Percentiles rank a stretch among this genome's conserved stretches.
phyloP scores from a whole-genome alignment of 148 eudicot species.

The Nyssa sinensis region DNA sequence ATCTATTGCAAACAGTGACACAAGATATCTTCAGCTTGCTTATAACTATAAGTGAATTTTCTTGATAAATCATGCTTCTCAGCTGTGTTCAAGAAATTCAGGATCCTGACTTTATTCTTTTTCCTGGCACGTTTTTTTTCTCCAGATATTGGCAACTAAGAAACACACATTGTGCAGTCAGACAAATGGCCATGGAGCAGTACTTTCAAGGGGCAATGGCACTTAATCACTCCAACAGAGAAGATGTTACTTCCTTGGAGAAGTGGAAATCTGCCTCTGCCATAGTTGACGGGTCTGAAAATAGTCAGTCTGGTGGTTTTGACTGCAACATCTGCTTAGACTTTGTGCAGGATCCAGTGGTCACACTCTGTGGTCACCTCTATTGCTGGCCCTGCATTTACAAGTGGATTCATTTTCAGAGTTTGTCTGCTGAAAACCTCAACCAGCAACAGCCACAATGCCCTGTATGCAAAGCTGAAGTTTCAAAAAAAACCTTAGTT shows the following conservation, averaged over 20 bases:
- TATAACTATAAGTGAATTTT: neutral
- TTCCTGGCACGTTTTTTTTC: neutral
- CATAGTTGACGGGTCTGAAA: constrained; percentile 27
- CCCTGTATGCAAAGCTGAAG: constrained; percentile 80
- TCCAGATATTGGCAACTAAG: constrained; percentile 15
- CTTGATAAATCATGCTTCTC: neutral
- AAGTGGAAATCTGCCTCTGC: constrained; percentile 33
- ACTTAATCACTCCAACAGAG: constrained; percentile 14
- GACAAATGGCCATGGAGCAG: constrained; percentile 40
- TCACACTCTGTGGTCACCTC: constrained; percentile 89
- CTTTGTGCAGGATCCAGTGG: constrained; percentile 71
- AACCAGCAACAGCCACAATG: constrained; percentile 53
- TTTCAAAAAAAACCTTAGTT: constrained; percentile 49
- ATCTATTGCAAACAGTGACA: neutral
- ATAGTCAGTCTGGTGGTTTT: constrained; percentile 46
- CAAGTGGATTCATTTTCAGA: constrained; percentile 63
- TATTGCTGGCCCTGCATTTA: constrained; percentile 98
- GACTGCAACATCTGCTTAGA: constrained; percentile 93
- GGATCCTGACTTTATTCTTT: neutral
- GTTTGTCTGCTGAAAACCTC: constrained; percentile 23
- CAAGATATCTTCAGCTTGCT: neutral
- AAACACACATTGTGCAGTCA: neutral
- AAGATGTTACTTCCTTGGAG: constrained; percentile 14
- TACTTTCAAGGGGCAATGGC: constrained; percentile 27
- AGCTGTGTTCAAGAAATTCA: neutral